A percentile compares a stretch with the other conserved stretches of the same genome.
Evolutionary conservation across 2,329 filamentous ascomycete genomes (phyloP).

Genomic region (Diaporthe ilicicola): DNA sequence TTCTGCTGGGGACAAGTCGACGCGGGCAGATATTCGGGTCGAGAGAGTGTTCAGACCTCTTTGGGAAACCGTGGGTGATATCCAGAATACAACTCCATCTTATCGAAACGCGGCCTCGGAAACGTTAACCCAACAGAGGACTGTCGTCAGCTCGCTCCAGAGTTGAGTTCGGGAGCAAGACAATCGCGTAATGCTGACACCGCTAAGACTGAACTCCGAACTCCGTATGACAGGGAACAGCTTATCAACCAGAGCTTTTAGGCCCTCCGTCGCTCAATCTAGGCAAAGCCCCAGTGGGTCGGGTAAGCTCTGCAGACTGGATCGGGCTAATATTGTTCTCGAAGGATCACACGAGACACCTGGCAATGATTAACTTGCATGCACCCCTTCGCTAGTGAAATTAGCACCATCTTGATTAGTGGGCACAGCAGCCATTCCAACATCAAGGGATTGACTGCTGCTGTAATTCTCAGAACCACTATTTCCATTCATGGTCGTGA

Average conservation of each 20-base stretch:
- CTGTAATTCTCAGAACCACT: too few species aligned
- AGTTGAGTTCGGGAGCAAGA: background rate
- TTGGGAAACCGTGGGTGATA: too few species aligned
- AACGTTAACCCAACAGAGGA: background rate
- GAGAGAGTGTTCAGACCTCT: background rate
- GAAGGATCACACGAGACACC: background rate
- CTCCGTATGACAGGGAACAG: background rate
- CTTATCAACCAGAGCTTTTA: background rate
- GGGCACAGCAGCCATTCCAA: too few species aligned
- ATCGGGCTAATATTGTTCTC: background rate
- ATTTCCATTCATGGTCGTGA: too few species aligned
- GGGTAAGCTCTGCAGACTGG: slow-evolving; percentile 1
- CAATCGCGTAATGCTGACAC: background rate
- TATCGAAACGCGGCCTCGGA: too few species aligned
- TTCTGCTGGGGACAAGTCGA: background rate
- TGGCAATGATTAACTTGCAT: background rate
- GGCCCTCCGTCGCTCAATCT: background rate
- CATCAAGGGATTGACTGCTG: too few species aligned
- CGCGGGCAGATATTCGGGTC: background rate
- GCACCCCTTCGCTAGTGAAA: too few species aligned
- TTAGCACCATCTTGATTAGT: too few species aligned
- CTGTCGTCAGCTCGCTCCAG: background rate
- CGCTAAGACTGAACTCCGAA: slow-evolving; percentile 2
- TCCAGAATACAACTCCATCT: background rate
- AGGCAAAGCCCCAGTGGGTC: background rate